Conservation (phyloP, 2,329 filamentous ascomycete genomes). For the Exophiala sp. region DNA sequence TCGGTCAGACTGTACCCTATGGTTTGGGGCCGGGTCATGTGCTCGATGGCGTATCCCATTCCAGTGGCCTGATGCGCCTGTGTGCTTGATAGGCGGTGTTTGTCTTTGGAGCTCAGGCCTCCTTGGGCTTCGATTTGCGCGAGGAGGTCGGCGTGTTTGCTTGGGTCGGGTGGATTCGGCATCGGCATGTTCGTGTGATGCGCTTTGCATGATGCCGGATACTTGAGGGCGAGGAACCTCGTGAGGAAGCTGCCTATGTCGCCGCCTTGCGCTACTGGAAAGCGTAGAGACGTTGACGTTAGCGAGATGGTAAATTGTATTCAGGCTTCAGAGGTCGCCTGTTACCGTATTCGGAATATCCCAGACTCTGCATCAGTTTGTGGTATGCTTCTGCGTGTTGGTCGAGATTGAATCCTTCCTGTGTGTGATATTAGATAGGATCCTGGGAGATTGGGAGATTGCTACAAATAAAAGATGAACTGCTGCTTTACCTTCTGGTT, state of each 20-base stretch:
- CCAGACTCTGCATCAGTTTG: constrained; percentile 62
- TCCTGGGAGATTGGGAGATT: no score
- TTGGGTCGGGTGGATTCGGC: neutral
- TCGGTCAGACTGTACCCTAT: neutral
- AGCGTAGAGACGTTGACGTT: neutral
- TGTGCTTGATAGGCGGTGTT: neutral
- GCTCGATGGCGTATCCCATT: neutral
- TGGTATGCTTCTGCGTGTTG: constrained; percentile 62
- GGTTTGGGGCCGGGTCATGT: neutral
- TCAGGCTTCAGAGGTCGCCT: no score
- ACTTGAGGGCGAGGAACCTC: neutral
- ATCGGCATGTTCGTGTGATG: neutral
- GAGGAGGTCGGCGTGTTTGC: neutral
- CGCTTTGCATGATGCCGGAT: neutral
- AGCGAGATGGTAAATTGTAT: no score
- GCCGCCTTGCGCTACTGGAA: neutral
- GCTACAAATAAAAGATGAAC: no score
- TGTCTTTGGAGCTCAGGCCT: neutral
- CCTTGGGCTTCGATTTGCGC: neutral
- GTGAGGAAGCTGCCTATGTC: neutral
- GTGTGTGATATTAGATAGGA: no score
- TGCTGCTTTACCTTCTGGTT: neutral
- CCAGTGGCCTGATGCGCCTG: neutral
- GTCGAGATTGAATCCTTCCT: constrained; percentile 52
- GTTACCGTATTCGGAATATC: constrained; percentile 53